A percentile compares a stretch with the other conserved stretches of the same genome.
Conservation (phyloP, 345 rosid genomes). For the Psidium guajava region DNA sequence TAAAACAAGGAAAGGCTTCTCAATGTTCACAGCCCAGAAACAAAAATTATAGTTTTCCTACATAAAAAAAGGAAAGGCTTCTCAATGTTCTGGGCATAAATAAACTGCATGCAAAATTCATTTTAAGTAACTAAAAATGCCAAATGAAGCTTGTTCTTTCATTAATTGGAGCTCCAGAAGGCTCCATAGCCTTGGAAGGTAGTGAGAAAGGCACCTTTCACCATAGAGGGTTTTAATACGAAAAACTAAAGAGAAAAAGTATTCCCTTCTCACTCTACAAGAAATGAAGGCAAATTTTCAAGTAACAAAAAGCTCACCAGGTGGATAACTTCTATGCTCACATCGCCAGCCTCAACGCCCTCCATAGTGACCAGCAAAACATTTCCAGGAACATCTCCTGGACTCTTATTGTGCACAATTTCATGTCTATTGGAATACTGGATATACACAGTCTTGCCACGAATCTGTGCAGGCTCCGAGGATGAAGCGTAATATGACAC, state of each 20-base stretch:
- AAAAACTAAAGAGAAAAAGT: neutral
- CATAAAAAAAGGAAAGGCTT: neutral
- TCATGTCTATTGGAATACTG: conserved; percentile 95
- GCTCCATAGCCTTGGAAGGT: neutral
- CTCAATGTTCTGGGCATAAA: neutral
- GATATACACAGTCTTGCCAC: conserved; percentile 89
- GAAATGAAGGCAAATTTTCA: neutral
- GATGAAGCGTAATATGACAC: conserved; percentile 95
- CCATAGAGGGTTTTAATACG: neutral
- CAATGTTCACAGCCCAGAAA: neutral
- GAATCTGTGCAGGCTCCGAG: conserved; percentile 94
- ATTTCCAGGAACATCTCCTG: conserved; percentile 94
- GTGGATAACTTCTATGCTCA: conserved; percentile 92
- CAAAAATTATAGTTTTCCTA: neutral
- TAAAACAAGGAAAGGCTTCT: neutral
- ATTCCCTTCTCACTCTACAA: neutral
- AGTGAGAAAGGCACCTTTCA: neutral
- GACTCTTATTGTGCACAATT: conserved; percentile 92
- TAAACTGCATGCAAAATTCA: neutral
- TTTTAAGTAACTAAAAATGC: neutral
- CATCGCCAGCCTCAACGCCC: conserved; percentile 87
- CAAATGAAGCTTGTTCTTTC: neutral
- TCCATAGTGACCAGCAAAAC: conserved; percentile 88
- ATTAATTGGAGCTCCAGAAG: neutral
- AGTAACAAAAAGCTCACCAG: conserved; percentile 40